These are phyloP conservation scores for Penium margaritaceum DNA, from an alignment of 139 green algal genomes.

Conservation along the genomic window DNA sequence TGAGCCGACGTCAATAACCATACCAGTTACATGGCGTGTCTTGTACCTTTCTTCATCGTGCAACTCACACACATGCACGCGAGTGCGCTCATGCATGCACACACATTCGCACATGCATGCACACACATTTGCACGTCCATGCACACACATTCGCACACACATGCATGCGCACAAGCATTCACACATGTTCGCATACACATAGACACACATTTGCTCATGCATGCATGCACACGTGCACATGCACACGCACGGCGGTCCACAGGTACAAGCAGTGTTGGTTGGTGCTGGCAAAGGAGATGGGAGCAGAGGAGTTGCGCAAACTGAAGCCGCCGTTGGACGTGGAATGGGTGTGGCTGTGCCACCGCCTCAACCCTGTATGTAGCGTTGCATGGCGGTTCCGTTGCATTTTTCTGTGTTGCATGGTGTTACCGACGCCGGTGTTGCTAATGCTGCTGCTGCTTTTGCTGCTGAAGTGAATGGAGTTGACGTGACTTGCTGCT, in stretches of 20 bases:
- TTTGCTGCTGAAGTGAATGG: no score
- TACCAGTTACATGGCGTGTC: not conserved
- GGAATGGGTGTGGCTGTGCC: constrained; percentile 30
- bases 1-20: no score
- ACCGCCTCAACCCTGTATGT: constrained; percentile 25
- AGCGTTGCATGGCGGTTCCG: no score
- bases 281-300: constrained; percentile 9
- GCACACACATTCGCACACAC: not conserved
- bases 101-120: not conserved
- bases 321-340: constrained; percentile 31
- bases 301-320: not conserved
- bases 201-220: not conserved
- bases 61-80: not conserved
- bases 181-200: not conserved
- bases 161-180: not conserved
- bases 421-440: not conserved
- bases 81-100: no score
- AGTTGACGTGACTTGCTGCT: no score
- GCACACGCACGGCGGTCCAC: no score
- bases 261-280: constrained; percentile 40
- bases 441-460: not conserved
- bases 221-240: not conserved
- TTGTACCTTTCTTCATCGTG: not conserved
- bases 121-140: not conserved
- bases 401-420: not conserved